These are phyloP conservation scores for Citrus reticulata DNA, from an alignment of 345 rosid species.

Conservation along the genomic window DNA sequence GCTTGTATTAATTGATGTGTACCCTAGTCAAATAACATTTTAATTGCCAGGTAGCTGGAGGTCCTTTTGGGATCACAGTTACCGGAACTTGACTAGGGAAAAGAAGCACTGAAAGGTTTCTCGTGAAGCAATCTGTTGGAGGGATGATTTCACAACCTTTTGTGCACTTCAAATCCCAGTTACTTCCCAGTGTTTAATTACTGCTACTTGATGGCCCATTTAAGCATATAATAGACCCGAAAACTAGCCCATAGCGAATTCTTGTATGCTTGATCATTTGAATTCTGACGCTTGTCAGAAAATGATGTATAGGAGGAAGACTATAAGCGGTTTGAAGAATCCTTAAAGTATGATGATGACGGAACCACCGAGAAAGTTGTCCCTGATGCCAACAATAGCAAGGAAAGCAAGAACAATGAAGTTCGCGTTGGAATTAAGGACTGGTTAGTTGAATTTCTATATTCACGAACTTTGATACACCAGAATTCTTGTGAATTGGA, in stretches of 20 bases:
- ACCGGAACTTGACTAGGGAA: background rate
- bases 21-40: no score
- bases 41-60: no score
- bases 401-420: conserved; percentile 21
- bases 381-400: background rate
- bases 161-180: background rate
- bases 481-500: background rate
- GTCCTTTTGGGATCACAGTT: background rate
- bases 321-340: conserved; percentile 57
- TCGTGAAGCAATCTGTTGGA: background rate
- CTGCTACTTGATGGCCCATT: background rate
- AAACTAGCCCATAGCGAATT: background rate
- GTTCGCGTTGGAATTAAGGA: conserved; percentile 67
- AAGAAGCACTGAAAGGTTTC: no score
- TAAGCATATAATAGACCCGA: background rate
- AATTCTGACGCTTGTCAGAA: background rate
- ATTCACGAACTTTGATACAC: background rate
- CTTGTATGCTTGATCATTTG: background rate
- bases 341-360: conserved; percentile 46
- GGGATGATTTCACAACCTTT: background rate
- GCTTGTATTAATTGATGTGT: no score
- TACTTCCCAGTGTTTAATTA: background rate
- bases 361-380: background rate
- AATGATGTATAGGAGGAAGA: conserved; percentile 48
- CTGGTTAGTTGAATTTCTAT: conserved; percentile 50